Evolutionary conservation across 2,329 filamentous ascomycete species (phyloP), one percentile per base, ranked within the genome.

Genomic region (Talaromyces piceae): DNA sequence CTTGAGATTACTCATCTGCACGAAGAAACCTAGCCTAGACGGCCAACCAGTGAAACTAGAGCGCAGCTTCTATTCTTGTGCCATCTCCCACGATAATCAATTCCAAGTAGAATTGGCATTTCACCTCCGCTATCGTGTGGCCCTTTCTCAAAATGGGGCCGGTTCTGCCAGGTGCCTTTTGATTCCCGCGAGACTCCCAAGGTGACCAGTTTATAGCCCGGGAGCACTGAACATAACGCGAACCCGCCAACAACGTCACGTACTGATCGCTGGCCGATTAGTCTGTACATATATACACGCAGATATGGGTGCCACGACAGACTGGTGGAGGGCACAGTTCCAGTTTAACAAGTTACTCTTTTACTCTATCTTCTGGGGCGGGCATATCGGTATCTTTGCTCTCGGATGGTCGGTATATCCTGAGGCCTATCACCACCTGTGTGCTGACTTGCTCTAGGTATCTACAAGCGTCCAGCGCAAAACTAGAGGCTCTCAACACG

Each of bases 381-480:
- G 88, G 39, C 90, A 95, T 64, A 82, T 82, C 68, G 84, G 77
- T 22, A 67, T 94, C n/a, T 95, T 95, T 66, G 85, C 79, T 39
- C 80, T 83, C 62, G 90, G 90, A 78, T 95, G 90, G 90, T 94
- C 77, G 65, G 86, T 59, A 45, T 22, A 6, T 25, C 13, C 26
- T 16, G 6, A 37, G 12, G 8, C 4, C n/a, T 18, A 26, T n/a
- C 20, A 23, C 18, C 3, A 41, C 7, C 13, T 3, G 18, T 13
- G 3, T 25, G 13, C 39, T 43, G 22, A 43, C 39, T 26, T 8
- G 39, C n/a, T 43, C 54, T 59, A 95, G 90, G 89, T 87, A 77
- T 63, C 85, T 93, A 62, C 93, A 98, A 76, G 77, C 70, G 28
- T 59, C 66, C 4, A 86, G 95, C 63, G 55, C 66, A 8, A 81